Evolutionary conservation across 768 basidiomycete genomes (phyloP), one percentile per base, ranked within the genome.

Genomic region (Collybia sp.): DNA sequence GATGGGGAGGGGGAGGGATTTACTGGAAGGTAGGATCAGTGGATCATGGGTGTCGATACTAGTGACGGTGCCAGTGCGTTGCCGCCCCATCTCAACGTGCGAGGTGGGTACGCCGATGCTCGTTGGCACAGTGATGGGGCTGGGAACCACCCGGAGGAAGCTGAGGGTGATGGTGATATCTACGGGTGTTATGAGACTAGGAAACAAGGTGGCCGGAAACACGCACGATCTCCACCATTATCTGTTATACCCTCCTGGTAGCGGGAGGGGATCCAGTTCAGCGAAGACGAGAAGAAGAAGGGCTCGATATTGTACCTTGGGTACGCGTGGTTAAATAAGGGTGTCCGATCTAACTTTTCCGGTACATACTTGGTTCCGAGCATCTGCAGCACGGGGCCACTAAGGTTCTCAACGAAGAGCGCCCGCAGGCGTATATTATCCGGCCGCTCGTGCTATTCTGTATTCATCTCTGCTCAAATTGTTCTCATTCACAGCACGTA

Each of bases 141-240:
- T 25, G 25, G 25, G 25, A 8, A 25, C 8, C 25, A 25, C 25
- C 25, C 25, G 25, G 25, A 25, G 25, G 25, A 71, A 74, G 1
- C 64, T 64, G 5, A 74, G 58, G 5, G 68, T 67, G 30, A 75
- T 65, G 2, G 73, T 73, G 38, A 75, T 67, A 45, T 74, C 72
- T 74, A 43, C 25, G 8, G 25, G 25, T 25, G 25, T n/a, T 3
- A 25, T 19, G 31, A 31, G 3, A 18, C 25, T 25, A 30, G 17
- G 17, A 18, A 33, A 12, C 25, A 31, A 10, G 11, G 34, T 9
- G 35, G 18, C 9, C 30, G 30, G 44, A 38, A 38, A 19, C 30
- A 59, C 71, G 46, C 43, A 73, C 71, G 72, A 45, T 73, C 72
- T 40, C 64, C 67, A 37, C 52, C 9, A 2, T 44, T 54, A 2